phyloP scores from a whole-genome alignment of 2,329 filamentous ascomycete species.

The Pseudopyricularia javanii region DNA sequence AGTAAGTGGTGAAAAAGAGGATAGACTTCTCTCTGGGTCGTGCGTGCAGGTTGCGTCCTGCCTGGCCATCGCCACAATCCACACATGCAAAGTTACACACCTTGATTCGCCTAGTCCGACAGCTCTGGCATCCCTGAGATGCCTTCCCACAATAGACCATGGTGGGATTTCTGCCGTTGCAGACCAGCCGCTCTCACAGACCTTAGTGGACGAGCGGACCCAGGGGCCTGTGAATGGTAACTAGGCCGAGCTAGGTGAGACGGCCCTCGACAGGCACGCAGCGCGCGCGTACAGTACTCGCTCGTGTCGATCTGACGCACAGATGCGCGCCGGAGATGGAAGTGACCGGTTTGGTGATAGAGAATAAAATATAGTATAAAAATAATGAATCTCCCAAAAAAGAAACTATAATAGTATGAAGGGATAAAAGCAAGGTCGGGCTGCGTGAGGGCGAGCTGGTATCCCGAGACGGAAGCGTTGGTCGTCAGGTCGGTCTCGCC shows the following conservation, averaged over 20 bases:
- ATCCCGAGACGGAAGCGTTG: slow-evolving; percentile 1
- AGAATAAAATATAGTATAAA: background rate
- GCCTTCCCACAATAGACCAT: slow-evolving; percentile 48
- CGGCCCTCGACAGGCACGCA: background rate
- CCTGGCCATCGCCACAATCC: background rate
- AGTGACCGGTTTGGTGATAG: background rate
- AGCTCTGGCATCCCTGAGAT: slow-evolving; percentile 41
- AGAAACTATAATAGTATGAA: background rate
- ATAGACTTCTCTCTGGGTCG: background rate
- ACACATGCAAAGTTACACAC: slow-evolving; percentile 18
- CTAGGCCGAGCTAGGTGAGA: background rate
- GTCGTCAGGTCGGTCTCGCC: background rate
- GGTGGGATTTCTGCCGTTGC: background rate
- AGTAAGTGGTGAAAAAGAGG: background rate
- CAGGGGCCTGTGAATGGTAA: background rate
- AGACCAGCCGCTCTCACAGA: background rate
- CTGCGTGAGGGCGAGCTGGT: slow-evolving; percentile 5
- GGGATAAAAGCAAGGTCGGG: background rate
- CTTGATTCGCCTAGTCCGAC: slow-evolving; percentile 42
- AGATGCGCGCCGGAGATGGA: background rate
- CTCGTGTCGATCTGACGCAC: background rate
- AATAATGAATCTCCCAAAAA: background rate
- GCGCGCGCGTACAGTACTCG: background rate
- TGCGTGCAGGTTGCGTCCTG: background rate
- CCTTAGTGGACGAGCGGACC: background rate